Conservation (phyloP, 202 grass and related monocot species). For the Hordeum pubiflorum region DNA sequence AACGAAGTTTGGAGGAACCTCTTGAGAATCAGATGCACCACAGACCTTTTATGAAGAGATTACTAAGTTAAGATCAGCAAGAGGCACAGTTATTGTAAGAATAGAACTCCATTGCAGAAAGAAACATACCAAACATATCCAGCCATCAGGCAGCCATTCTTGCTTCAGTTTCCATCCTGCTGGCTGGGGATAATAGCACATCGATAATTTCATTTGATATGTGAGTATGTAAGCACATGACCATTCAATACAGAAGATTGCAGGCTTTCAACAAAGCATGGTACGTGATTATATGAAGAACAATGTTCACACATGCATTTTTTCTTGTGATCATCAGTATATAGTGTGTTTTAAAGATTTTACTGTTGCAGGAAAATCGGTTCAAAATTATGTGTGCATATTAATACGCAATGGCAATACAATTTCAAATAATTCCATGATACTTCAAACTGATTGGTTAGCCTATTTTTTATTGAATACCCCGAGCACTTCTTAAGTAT, state of each 20-base stretch:
- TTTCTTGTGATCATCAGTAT: not conserved
- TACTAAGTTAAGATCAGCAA: conserved; percentile 28
- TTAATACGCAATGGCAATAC: not conserved
- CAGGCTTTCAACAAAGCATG: not conserved
- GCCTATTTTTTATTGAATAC: not conserved
- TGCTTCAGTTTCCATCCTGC: conserved; percentile 92
- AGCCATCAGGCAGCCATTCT: conserved; percentile 83
- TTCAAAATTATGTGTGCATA: not conserved
- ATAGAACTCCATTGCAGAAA: not conserved
- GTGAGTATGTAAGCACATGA: not conserved
- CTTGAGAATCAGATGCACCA: conserved; percentile 89
- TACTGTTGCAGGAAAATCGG: not conserved
- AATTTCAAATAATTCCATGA: not conserved
- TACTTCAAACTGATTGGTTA: not conserved
- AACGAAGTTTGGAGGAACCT: conserved; percentile 80
- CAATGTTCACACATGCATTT: not conserved
- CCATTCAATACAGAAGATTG: not conserved
- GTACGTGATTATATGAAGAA: not conserved
- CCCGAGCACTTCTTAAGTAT: not conserved
- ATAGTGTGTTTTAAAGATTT: not conserved
- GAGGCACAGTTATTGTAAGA: conserved; percentile 21
- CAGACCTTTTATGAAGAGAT: conserved; percentile 57
- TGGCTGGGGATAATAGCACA: conserved; percentile 40
- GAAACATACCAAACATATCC: conserved; percentile 73
- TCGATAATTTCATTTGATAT: not conserved